A percentile compares a stretch with the other conserved stretches of the same genome.
Evolutionary conservation across 805 yeast species (phyloP).

Genomic region (Lipomyces anomalus): DNA sequence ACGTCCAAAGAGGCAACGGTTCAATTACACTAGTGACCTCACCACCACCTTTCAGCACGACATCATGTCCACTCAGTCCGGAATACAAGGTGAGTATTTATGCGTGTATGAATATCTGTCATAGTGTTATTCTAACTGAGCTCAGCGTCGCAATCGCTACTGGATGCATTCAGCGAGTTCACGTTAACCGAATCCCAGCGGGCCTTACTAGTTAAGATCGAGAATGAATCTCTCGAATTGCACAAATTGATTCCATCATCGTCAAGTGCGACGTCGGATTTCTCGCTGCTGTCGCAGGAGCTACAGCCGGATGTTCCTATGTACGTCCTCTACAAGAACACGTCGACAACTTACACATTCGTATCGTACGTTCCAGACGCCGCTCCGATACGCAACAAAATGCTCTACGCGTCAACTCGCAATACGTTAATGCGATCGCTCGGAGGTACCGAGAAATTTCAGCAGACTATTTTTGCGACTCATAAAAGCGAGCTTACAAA

Average conservation of each 20-base stretch:
- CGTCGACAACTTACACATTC: slow-evolving; percentile 44
- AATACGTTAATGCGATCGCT: slow-evolving; percentile 67
- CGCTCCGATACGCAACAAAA: slow-evolving; percentile 75
- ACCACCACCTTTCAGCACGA: no score
- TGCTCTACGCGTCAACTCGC: slow-evolving; percentile 91
- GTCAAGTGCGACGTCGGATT: slow-evolving; percentile 28
- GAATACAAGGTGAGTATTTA: slow-evolving; percentile 41
- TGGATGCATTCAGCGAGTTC: slow-evolving; percentile 42
- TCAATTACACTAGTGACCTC: no score
- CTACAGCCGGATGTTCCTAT: slow-evolving; percentile 40
- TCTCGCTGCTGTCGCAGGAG: slow-evolving; percentile 32
- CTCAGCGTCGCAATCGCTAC: slow-evolving; percentile 41
- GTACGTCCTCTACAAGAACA: slow-evolving; percentile 43
- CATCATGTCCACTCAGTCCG: slow-evolving; percentile 61
- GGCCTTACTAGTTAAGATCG: slow-evolving; percentile 38
- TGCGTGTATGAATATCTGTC: slow-evolving; percentile 6
- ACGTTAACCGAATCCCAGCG: slow-evolving; percentile 32
- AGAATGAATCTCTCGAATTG: slow-evolving; percentile 23
- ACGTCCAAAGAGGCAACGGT: no score
- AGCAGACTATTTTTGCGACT: slow-evolving; percentile 50
- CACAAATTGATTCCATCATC: background rate
- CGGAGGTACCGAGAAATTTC: slow-evolving; percentile 54
- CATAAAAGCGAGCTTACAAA: slow-evolving; percentile 49
- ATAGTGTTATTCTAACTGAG: slow-evolving; percentile 23
- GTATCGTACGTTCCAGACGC: slow-evolving; percentile 81